Percentiles rank a stretch among this genome's conserved stretches.
phyloP scores from a whole-genome alignment of 1,284 basidiomycete species.

The Trichosporon ovoides region DNA sequence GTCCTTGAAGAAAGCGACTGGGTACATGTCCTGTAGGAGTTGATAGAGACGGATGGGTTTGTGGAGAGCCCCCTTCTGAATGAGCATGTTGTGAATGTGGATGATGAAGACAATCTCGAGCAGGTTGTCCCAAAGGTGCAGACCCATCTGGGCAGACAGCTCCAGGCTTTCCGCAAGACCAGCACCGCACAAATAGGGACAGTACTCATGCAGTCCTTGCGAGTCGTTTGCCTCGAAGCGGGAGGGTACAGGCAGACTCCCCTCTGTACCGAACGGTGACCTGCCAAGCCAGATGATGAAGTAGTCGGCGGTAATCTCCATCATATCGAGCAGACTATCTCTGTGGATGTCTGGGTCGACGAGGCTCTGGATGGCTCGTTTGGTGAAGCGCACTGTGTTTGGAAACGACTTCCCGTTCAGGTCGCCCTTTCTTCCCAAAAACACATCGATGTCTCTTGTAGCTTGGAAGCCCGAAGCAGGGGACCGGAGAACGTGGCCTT shows the following conservation, averaged over 20 bases:
- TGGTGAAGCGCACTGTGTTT: too few relatives aligned
- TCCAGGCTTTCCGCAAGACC: not conserved
- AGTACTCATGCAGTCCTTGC: not conserved
- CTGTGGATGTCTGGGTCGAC: too few relatives aligned
- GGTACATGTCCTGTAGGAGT: not conserved
- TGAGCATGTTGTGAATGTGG: constrained; percentile 3
- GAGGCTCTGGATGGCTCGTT: too few relatives aligned
- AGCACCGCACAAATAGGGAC: not conserved
- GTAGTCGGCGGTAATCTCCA: too few relatives aligned
- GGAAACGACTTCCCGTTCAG: too few relatives aligned
- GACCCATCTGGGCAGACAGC: not conserved
- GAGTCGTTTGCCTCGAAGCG: too few relatives aligned
- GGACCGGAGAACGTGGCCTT: not conserved
- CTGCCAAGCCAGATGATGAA: too few relatives aligned
- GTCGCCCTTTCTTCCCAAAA: too few relatives aligned
- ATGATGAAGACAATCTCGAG: not conserved
- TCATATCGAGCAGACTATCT: too few relatives aligned
- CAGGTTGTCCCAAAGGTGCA: not conserved
- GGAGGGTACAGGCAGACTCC: too few relatives aligned
- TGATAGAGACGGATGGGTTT: not conserved
- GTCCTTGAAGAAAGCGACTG: not conserved
- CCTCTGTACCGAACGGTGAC: too few relatives aligned
- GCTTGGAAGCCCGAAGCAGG: not conserved
- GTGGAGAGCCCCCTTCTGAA: not conserved
- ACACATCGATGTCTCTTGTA: not conserved